phyloP scores from a whole-genome alignment of 352 stramenopile species.

The Pythium aphanidermatum region DNA sequence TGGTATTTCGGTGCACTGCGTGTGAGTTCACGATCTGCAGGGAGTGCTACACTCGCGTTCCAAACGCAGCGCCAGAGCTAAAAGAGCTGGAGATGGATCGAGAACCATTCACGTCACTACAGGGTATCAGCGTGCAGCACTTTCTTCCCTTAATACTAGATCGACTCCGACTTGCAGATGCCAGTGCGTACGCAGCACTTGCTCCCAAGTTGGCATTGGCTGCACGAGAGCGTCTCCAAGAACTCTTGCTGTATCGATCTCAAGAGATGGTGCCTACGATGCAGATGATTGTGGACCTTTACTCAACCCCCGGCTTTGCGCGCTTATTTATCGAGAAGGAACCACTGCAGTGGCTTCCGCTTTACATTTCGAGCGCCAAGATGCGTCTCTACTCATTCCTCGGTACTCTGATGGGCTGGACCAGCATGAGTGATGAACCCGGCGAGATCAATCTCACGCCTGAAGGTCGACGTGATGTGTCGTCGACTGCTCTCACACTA shows the following conservation, averaged over 20 bases:
- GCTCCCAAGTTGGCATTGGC: slow-evolving; percentile 38
- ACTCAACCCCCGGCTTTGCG: slow-evolving; percentile 27
- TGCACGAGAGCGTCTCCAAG: slow-evolving; percentile 37
- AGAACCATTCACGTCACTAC: background rate
- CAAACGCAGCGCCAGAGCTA: slow-evolving; percentile 27
- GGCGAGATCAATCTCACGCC: slow-evolving; percentile 37
- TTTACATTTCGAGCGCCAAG: slow-evolving; percentile 34
- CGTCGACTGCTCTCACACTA: slow-evolving; percentile 25
- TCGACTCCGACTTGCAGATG: slow-evolving; percentile 12
- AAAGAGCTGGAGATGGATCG: slow-evolving; percentile 4
- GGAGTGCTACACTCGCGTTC: slow-evolving; percentile 46
- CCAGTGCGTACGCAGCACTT: slow-evolving; percentile 12
- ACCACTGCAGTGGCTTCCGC: slow-evolving; percentile 27
- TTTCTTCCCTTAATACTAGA: slow-evolving; percentile 38
- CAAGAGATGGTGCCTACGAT: slow-evolving; percentile 29
- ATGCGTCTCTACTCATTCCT: slow-evolving; percentile 38
- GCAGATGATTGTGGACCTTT: slow-evolving; percentile 40
- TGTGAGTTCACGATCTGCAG: slow-evolving; percentile 21
- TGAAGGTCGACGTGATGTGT: slow-evolving; percentile 13
- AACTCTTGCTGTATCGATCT: slow-evolving; percentile 48
- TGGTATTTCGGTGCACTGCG: slow-evolving; percentile 18
- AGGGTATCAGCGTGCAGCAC: slow-evolving; percentile 5
- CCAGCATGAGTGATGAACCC: slow-evolving; percentile 57
- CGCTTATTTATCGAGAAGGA: slow-evolving; percentile 26
- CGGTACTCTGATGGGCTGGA: slow-evolving; percentile 57